A percentile compares a stretch with the other conserved stretches of the same genome.
These are phyloP conservation scores for Suillus fuscotomentosus DNA, from an alignment of 768 basidiomycete genomes.

Conservation along the genomic window DNA sequence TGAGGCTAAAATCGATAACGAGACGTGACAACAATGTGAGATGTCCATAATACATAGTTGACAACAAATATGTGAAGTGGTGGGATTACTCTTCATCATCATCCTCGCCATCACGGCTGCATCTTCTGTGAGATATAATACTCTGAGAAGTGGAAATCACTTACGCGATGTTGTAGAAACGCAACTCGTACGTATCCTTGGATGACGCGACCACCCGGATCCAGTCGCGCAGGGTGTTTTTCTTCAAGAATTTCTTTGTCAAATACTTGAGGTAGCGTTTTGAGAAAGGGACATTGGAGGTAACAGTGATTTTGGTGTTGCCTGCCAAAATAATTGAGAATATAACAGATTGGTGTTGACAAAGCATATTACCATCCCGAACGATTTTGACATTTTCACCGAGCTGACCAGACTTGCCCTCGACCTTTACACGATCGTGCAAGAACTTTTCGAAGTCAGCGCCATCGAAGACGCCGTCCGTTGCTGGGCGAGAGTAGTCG, in stretches of 20 bases:
- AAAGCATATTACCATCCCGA: constrained; percentile 66
- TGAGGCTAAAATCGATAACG: not conserved
- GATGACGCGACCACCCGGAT: constrained; percentile 91
- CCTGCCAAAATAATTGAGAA: constrained; percentile 38
- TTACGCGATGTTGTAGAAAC: constrained; percentile 92
- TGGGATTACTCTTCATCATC: constrained; percentile 47
- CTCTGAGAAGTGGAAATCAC: constrained; percentile 25
- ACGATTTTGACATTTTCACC: constrained; percentile 86
- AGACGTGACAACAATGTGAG: not conserved
- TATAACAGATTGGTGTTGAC: not conserved
- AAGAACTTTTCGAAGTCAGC: constrained; percentile 83
- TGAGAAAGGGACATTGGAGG: constrained; percentile 86
- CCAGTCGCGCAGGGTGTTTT: constrained; percentile 94
- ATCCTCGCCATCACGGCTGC: constrained; percentile 49
- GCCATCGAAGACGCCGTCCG: constrained; percentile 59
- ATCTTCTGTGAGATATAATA: constrained; percentile 10
- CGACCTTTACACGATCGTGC: constrained; percentile 92
- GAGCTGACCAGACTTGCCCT: constrained; percentile 88
- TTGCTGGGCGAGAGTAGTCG: constrained; percentile 83
- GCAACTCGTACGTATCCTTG: constrained; percentile 92
- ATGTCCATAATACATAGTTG: constrained; percentile 6
- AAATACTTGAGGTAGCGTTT: constrained; percentile 98
- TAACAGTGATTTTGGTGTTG: constrained; percentile 80
- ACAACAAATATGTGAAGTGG: not conserved
- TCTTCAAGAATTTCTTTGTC: constrained; percentile 99